phyloP scores from a whole-genome alignment of 2,329 filamentous ascomycete species.

The Aciculosporium take region DNA sequence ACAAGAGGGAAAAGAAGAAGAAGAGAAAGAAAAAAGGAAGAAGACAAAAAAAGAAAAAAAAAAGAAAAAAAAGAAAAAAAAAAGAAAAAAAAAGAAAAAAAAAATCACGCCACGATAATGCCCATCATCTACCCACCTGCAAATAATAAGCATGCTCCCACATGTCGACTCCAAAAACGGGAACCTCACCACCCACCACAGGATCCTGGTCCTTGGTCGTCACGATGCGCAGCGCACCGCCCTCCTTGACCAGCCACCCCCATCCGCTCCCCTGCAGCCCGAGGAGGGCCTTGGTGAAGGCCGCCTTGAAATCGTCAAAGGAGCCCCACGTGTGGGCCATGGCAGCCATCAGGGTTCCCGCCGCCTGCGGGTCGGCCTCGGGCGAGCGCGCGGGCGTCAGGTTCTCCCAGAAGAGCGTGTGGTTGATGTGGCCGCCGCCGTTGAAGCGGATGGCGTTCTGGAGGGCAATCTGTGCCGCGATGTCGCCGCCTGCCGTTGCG shows the following conservation, averaged over 20 bases:
- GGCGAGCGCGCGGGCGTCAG: constrained; percentile 46
- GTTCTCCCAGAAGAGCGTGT: constrained; percentile 85
- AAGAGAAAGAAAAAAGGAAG: constrained; percentile 2
- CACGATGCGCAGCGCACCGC: constrained; percentile 49
- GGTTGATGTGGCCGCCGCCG: constrained; percentile 85
- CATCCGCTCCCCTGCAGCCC: constrained; percentile 73
- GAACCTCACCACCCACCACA: constrained; percentile 47
- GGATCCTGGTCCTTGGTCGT: constrained; percentile 83
- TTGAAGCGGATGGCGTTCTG: constrained; percentile 70
- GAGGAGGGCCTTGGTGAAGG: constrained; percentile 51
- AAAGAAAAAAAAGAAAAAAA: neutral
- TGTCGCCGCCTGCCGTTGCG: constrained; percentile 41
- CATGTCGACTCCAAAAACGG: constrained; percentile 71
- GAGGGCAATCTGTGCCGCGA: constrained; percentile 51
- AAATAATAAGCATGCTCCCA: constrained; percentile 92
- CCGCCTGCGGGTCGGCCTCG: constrained; percentile 36
- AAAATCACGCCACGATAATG: too few relatives aligned
- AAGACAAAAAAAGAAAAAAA: neutral
- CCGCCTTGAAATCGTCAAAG: constrained; percentile 48
- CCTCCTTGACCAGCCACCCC: constrained; percentile 69
- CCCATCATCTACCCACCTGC: constrained; percentile 34
- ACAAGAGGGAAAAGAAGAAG: constrained; percentile 2
- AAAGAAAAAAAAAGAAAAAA: constrained; percentile 3
- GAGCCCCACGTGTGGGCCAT: constrained; percentile 56
- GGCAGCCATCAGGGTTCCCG: constrained; percentile 42